Evolutionary conservation across 108 stramenopile species (phyloP), one percentile per base, ranked within the genome.

Genomic region (Stephanodiscus triporus): DNA sequence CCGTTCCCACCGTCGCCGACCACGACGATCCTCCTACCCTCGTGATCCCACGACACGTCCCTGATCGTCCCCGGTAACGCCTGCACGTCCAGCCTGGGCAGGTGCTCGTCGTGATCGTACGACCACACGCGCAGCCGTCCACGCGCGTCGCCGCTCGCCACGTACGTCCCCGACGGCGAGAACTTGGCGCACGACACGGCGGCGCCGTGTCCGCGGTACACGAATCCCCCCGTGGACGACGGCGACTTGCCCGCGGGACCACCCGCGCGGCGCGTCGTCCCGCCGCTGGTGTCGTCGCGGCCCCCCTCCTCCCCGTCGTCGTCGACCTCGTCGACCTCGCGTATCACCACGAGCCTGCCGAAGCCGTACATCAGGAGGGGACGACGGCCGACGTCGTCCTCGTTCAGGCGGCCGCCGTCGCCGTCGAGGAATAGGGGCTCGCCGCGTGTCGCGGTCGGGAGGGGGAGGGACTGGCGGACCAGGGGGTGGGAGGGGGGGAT

Each of bases 11-110:
- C 82, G 29, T 80, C 82, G 1, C 85, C 82, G 16, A 64, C 70
- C 42, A 76, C 81, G 57, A 40, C 78, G 53, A 98, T 78, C 2
- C 95, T 85, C 77, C 97, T 97, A 64, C 88, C 87, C 76, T 99
- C 98, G 16, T 75, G 77, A 72, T 98, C 98, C 98, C 98, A 99
- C n/a, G 79, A 79, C 42, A 99, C 75, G 77, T 97, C 97, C 43
- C 93, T 86, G 54, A 97, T 87, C 17, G 87, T 73, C 13, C 92
- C 96, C 36, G 78, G 73, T n/a, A 98, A 70, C 0, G 55, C 70
- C 23, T 70, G 66, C 6, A 77, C 45, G 34, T 92, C 90, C 42
- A 92, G 74, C 74, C 95, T 96, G 72, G 85, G 73, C 54, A 94
- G 66, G 71, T 97, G 97, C 59, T 98, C 96, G 63, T 90, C 91